phyloP scores from a whole-genome alignment of 2,329 filamentous ascomycete genomes.

The Botryosphaeria agaves region DNA sequence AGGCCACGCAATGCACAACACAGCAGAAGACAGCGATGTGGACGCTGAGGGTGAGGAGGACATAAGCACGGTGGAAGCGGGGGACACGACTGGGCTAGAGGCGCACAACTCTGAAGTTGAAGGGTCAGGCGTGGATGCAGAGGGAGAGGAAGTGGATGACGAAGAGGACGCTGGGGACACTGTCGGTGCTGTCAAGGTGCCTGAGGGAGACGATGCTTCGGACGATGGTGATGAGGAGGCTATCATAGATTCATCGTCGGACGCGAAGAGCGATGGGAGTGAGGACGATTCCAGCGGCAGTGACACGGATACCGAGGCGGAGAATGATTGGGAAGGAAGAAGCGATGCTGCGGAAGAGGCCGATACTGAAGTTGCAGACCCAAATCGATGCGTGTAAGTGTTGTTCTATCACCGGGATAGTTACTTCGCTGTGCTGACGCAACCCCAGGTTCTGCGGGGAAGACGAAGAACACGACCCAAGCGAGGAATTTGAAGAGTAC shows the following conservation, averaged over 20 bases:
- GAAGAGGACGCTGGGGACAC: conserved; percentile 19
- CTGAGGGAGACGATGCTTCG: conserved; percentile 18
- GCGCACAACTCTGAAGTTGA: conserved; percentile 20
- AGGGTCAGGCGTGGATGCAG: conserved; percentile 11
- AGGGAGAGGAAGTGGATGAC: conserved; percentile 27
- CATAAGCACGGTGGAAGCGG: conserved; percentile 7
- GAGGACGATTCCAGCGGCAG: conserved; percentile 11
- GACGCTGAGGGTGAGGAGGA: conserved; percentile 21
- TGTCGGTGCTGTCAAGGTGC: conserved; percentile 23
- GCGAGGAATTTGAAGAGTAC: conserved; percentile 64
- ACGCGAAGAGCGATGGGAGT: conserved; percentile 20
- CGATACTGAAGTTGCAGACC: conserved; percentile 34
- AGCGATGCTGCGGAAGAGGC: conserved; percentile 38
- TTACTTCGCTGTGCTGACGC: conserved; percentile 12
- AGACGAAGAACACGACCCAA: conserved; percentile 68
- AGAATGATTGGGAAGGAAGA: conserved; percentile 34
- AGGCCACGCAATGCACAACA: conserved; percentile 15
- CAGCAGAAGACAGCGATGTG: conserved; percentile 11
- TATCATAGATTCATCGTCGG: conserved; percentile 7
- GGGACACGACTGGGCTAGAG: conserved; percentile 9
- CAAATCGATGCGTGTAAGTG: conserved; percentile 48
- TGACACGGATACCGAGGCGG: conserved; percentile 21
- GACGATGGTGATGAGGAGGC: conserved; percentile 28
- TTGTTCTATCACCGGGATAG: conserved; percentile 10
- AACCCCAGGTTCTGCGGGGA: conserved; percentile 57